Conservation (phyloP, 2,329 filamentous ascomycete genomes). For the Cytospora piceicola region DNA sequence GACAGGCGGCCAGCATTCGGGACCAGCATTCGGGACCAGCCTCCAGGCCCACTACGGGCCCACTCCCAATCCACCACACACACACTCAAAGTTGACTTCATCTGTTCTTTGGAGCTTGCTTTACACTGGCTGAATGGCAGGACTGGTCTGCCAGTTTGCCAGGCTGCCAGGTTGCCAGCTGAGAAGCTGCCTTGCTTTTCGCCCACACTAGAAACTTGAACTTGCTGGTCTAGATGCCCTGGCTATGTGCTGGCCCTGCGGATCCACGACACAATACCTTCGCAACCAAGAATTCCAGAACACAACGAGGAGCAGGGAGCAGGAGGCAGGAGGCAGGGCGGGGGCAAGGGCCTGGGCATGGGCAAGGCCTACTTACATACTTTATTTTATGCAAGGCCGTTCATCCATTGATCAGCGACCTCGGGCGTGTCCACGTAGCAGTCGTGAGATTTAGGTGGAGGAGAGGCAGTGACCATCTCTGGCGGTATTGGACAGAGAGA, state of each 20-base stretch:
- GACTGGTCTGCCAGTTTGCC: not conserved
- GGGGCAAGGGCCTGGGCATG: not conserved
- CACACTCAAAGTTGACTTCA: constrained; percentile 31
- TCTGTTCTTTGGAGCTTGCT: constrained; percentile 25
- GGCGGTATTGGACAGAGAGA: not conserved
- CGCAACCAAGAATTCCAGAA: not conserved
- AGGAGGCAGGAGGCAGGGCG: too few relatives aligned
- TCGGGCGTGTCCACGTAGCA: constrained; percentile 23
- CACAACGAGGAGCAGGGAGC: not conserved
- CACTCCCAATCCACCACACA: constrained; percentile 7
- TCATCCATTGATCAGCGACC: constrained; percentile 7
- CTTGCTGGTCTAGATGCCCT: not conserved
- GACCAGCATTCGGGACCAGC: constrained; percentile 21
- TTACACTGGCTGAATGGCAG: not conserved
- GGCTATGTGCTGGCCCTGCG: not conserved
- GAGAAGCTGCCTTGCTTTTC: constrained; percentile 26
- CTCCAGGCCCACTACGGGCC: constrained; percentile 9
- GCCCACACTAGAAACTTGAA: constrained; percentile 16
- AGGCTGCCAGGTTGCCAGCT: not conserved
- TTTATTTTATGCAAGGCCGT: not conserved
- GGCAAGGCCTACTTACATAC: not conserved
- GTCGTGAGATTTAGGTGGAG: constrained; percentile 3
- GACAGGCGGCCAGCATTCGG: not conserved
- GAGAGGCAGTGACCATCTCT: not conserved
- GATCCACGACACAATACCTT: not conserved